Evolutionary conservation across 192 early-diverging fungal species (phyloP), one percentile per base, ranked within the genome.

Genomic region (Nowakowskiella sp.): DNA sequence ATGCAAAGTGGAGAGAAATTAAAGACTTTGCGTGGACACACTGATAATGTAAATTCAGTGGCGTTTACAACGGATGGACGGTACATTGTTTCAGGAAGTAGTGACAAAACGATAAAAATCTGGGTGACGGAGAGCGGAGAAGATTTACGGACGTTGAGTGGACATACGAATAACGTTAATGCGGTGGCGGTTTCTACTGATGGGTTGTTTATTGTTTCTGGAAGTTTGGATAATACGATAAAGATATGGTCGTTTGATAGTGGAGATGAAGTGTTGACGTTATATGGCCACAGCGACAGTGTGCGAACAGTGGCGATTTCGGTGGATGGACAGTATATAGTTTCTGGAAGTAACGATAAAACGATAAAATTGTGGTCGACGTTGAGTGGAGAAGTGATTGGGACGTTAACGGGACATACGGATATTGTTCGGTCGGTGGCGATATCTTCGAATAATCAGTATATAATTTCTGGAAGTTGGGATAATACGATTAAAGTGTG

Each of bases 401-500:
- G 62, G 29, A 71, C 64, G 0, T 70, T 98, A 13, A 33, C 58
- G 9, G 89, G 88, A n/a, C 93, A 98, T 62, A 47, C 77, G 0
- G 71, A 79, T 0, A 83, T 88, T 8, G 89, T 97, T 6, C 76
- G 91, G 24, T 88, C 90, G 60, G 85, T 94, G 5, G 82, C 87
- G 23, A n/a, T n/a, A n/a, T n/a, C n/a, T n/a, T 92, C 96, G 61
- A 73, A 89, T 58, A 59, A 73, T 31, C 51, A 73, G 23, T 58
- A 73, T 31, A 77, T 93, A 8, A 84, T 94, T 13, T 86, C 82
- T 5, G 92, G 91, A 62, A 92, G 89, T 43, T 91, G 94, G 69
- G 95, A 98, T 65, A 83, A 82, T 31, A 86, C 89, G 0, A 85
- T 98, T 39, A 85, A 85, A 54, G 74, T 95, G 10, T 99, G 95